A percentile compares a stretch with the other conserved stretches of the same genome.
Conservation (phyloP, 2,329 filamentous ascomycete species). For the Penicillium olsonii region DNA sequence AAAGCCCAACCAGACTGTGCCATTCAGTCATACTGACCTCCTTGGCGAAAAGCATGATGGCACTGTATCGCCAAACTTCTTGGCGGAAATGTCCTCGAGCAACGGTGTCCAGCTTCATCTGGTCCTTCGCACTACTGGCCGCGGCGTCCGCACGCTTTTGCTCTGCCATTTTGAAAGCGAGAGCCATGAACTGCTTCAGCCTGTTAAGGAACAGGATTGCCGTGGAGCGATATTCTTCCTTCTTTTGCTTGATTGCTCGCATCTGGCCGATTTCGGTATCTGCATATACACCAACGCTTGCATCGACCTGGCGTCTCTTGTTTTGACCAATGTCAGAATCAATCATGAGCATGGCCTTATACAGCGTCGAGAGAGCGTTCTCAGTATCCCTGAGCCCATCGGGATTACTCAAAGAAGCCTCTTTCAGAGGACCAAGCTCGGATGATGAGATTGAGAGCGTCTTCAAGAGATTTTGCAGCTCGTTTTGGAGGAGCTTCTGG, state of each 20-base stretch:
- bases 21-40: constrained; percentile 82
- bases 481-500: constrained; percentile 87
- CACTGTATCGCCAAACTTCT: constrained; percentile 82
- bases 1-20: constrained; percentile 75
- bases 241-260: constrained; percentile 93
- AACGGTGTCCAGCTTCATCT: constrained; percentile 65
- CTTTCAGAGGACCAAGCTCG: constrained; percentile 72
- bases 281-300: constrained; percentile 60
- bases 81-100: constrained; percentile 73
- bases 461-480: constrained; percentile 83
- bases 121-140: constrained; percentile 41
- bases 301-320: constrained; percentile 51
- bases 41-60: constrained; percentile 82
- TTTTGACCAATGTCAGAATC: constrained; percentile 72
- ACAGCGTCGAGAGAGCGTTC: constrained; percentile 73
- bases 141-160: constrained; percentile 68
- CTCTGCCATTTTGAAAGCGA: constrained; percentile 75
- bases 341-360: constrained; percentile 91
- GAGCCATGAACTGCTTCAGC: constrained; percentile 77
- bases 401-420: constrained; percentile 70
- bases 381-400: constrained; percentile 78
- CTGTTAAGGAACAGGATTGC: constrained; percentile 75
- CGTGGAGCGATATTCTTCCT: constrained; percentile 80
- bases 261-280: constrained; percentile 79
- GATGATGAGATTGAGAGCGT: constrained; percentile 83